These are phyloP conservation scores for Castanea sativa DNA, from an alignment of 306 rosid species.

Conservation along the genomic window DNA sequence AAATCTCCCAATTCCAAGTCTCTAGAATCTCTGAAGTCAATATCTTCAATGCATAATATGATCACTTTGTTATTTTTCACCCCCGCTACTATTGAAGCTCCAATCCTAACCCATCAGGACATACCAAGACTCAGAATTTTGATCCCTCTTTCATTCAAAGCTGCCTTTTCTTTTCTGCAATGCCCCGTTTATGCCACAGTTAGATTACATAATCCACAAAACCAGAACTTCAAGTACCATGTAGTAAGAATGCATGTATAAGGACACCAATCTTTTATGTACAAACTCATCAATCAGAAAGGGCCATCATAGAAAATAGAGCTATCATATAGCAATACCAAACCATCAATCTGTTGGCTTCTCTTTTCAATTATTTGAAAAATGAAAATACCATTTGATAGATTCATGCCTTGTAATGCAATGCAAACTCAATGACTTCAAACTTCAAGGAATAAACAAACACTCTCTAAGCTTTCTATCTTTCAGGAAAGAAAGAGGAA, in stretches of 20 bases:
- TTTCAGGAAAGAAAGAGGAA: neutral
- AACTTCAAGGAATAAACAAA: neutral
- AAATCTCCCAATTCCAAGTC: neutral
- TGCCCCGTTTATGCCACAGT: constrained; percentile 8
- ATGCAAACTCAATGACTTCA: neutral
- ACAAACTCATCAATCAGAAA: neutral
- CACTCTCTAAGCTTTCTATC: neutral
- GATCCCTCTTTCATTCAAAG: neutral
- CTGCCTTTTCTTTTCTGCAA: constrained; percentile 24
- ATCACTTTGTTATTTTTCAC: neutral
- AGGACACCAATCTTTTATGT: neutral
- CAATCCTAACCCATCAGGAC: constrained; percentile 1
- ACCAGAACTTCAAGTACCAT: neutral
- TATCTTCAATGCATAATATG: constrained; percentile 10
- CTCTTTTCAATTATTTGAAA: neutral
- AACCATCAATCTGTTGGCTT: neutral
- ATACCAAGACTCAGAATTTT: neutral
- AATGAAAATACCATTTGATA: neutral
- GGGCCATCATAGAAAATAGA: neutral
- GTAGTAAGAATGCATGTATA: neutral
- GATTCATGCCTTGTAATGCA: neutral
- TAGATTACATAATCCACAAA: neutral
- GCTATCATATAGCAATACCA: neutral
- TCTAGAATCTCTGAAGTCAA: neutral
- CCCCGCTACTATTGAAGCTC: constrained; percentile 4